These are phyloP conservation scores for Allium sativum DNA, from an alignment of 106 monocot species.

Conservation along the genomic window DNA sequence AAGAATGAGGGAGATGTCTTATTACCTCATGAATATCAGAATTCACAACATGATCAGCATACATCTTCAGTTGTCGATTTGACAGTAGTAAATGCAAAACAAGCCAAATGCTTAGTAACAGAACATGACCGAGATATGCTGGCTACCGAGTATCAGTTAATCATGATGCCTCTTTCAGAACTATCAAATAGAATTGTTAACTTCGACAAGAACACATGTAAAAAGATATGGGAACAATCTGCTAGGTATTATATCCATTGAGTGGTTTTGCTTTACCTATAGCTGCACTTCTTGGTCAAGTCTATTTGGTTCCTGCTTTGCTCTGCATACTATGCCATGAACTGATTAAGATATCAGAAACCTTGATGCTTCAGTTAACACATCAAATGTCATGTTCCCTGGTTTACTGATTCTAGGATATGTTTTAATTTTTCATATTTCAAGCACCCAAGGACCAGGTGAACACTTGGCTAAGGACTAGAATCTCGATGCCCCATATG, in stretches of 20 bases:
- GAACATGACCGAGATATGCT: background rate
- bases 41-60: conserved; percentile 1
- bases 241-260: conserved; percentile 29
- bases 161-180: conserved; percentile 9
- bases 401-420: no score
- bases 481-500: no score
- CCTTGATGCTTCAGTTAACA: no score
- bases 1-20: background rate
- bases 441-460: no score
- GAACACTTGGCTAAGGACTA: no score
- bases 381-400: no score
- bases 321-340: no score
- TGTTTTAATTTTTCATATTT: no score
- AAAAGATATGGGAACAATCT: conserved; percentile 20
- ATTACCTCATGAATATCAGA: conserved; percentile 1
- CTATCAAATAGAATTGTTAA: conserved; percentile 20
- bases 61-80: background rate
- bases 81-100: background rate
- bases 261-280: background rate
- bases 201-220: conserved; percentile 23
- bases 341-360: no score
- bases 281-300: no score
- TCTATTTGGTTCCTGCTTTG: no score
- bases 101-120: background rate
- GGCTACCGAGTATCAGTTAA: conserved; percentile 5